phyloP scores from a whole-genome alignment of 352 stramenopile genomes.

The Pythium dissimile region DNA sequence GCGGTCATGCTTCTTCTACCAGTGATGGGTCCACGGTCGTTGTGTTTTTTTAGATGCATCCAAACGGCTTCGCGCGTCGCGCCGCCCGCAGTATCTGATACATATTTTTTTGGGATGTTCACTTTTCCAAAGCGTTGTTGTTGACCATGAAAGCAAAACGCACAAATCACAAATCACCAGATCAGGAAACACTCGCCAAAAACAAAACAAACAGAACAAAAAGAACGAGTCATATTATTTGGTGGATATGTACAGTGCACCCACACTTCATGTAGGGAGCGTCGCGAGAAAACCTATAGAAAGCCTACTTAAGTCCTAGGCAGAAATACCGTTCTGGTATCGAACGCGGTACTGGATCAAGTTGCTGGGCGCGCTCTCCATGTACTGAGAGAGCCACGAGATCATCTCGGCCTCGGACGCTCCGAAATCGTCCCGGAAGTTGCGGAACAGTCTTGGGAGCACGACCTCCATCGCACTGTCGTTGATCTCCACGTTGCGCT shows the following conservation, averaged over 20 bases:
- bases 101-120: no score
- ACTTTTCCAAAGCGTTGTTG: no score
- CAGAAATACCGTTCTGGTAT: constrained; percentile 68
- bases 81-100: no score
- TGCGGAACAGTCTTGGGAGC: constrained; percentile 71
- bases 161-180: no score
- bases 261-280: not conserved
- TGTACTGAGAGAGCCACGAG: constrained; percentile 83
- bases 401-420: constrained; percentile 83
- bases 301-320: constrained; percentile 18
- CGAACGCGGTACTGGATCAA: constrained; percentile 76
- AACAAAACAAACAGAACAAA: no score
- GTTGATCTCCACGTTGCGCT: constrained; percentile 60
- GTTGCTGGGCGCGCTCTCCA: constrained; percentile 63
- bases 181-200: no score
- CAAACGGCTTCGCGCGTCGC: not conserved
- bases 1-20: not conserved
- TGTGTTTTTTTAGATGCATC: constrained; percentile 5
- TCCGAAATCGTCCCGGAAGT: constrained; percentile 86
- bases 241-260: not conserved
- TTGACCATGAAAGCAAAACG: no score
- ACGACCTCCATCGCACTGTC: constrained; percentile 49
- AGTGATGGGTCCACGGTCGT: no score
- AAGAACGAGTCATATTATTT: not conserved
- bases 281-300: no score